Percentiles rank a stretch among this genome's conserved stretches.
Conservation (phyloP, 2,329 filamentous ascomycete genomes). For the Pyrenophora seminiperda region DNA sequence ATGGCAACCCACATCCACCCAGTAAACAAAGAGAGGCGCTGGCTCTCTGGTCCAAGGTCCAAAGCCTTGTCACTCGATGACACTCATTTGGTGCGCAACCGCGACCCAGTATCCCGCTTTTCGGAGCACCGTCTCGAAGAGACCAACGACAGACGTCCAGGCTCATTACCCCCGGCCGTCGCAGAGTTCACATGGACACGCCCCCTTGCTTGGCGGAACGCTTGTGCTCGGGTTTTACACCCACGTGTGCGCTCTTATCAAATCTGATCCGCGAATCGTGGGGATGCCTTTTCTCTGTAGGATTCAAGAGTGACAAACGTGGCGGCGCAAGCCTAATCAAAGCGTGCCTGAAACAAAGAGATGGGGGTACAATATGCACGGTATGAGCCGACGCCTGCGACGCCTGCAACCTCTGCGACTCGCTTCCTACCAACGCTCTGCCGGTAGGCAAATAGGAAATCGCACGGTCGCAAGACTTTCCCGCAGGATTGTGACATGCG, state of each 20-base stretch:
- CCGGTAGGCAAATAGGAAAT: constrained; percentile 12
- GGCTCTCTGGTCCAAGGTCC: constrained; percentile 10
- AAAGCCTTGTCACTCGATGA: constrained; percentile 8
- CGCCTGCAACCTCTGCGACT: neutral
- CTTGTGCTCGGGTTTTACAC: constrained; percentile 28
- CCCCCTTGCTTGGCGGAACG: constrained; percentile 32
- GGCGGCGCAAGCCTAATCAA: constrained; percentile 7
- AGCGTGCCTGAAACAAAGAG: constrained; percentile 13
- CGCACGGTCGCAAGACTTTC: constrained; percentile 10
- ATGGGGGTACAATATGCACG: constrained; percentile 13
- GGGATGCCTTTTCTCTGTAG: constrained; percentile 18
- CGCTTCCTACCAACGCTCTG: constrained; percentile 1
- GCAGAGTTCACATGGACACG: constrained; percentile 40
- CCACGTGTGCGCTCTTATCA: constrained; percentile 45
- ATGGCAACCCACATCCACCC: constrained; percentile 11
- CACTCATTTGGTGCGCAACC: constrained; percentile 7
- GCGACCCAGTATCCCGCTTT: constrained; percentile 11
- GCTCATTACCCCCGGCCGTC: constrained; percentile 26
- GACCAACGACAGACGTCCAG: constrained; percentile 24
- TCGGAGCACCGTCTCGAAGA: constrained; percentile 14
- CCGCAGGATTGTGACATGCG: constrained; percentile 19
- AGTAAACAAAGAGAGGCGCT: constrained; percentile 8
- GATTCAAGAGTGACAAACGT: constrained; percentile 9
- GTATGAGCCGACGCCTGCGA: neutral
- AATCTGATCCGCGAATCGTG: constrained; percentile 31